Evolutionary conservation across 202 grass and related monocot genomes (phyloP).

Genomic region (Sporobolus alterniflorus): DNA sequence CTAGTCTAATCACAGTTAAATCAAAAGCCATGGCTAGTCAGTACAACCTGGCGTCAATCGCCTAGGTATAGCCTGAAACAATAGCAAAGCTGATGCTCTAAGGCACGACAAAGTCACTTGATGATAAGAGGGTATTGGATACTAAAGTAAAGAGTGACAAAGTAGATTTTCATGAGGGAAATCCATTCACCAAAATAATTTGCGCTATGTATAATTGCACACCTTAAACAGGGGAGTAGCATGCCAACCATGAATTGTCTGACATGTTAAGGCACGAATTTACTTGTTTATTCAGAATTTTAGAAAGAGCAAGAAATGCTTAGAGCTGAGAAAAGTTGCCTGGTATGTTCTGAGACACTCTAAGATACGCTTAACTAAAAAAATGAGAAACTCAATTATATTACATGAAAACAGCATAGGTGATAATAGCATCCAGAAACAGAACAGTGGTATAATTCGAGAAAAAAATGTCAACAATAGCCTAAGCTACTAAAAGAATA

Average conservation of each 20-base stretch:
- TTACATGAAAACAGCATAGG: too few relatives aligned
- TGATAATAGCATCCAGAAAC: neutral
- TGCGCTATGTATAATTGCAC: neutral
- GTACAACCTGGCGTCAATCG: neutral
- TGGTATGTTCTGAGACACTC: neutral
- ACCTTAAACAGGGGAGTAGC: neutral
- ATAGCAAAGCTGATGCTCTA: neutral
- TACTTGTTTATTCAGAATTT: neutral
- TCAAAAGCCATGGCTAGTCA: neutral
- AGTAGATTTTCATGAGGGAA: neutral
- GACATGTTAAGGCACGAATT: neutral
- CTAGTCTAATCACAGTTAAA: neutral
- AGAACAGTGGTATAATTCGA: neutral
- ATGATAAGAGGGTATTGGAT: neutral
- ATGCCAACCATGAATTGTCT: neutral
- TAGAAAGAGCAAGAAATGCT: neutral
- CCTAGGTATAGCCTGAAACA: neutral
- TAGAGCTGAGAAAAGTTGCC: neutral
- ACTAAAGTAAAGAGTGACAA: neutral
- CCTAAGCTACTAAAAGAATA: neutral
- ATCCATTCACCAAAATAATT: neutral
- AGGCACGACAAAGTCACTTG: neutral
- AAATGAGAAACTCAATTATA: too few relatives aligned
- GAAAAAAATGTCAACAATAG: neutral
- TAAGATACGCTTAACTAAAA: too few relatives aligned